Percentiles rank a stretch among this genome's conserved stretches.
phyloP scores from a whole-genome alignment of 2,329 filamentous ascomycete species.

The Leptoxyphium fumago region DNA sequence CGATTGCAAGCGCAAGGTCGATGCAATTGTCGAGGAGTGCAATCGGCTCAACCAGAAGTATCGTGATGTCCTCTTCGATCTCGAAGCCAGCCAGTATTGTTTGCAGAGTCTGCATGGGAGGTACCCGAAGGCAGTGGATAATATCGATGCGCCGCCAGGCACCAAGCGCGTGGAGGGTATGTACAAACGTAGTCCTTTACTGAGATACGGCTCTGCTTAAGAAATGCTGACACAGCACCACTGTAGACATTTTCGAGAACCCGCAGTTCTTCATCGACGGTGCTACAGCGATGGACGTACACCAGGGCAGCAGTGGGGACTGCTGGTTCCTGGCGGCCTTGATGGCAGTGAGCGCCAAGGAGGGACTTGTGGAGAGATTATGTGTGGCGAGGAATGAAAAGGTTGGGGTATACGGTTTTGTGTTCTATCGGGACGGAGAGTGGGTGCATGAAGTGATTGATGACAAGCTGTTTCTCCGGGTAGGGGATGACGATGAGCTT shows the following conservation, averaged over 20 bases:
- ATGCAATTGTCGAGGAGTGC: constrained; percentile 48
- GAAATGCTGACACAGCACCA: background rate
- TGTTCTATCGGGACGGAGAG: constrained; percentile 72
- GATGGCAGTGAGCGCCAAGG: constrained; percentile 61
- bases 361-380: constrained; percentile 58
- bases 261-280: constrained; percentile 55
- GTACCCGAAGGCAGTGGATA: constrained; percentile 9
- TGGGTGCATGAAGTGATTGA: constrained; percentile 89
- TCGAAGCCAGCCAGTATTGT: constrained; percentile 48
- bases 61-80: constrained; percentile 72
- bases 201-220: too few relatives aligned
- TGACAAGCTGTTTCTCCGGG: constrained; percentile 75
- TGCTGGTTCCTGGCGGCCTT: constrained; percentile 78
- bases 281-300: constrained; percentile 60
- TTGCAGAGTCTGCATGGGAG: constrained; percentile 10
- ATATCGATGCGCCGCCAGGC: constrained; percentile 16
- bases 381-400: constrained; percentile 60
- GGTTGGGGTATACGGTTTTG: constrained; percentile 72
- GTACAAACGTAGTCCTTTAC: background rate
- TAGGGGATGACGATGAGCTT: constrained; percentile 63
- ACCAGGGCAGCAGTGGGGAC: constrained; percentile 64
- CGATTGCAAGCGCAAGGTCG: constrained; percentile 49
- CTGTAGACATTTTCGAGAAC: constrained; percentile 20
- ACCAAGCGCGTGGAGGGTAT: constrained; percentile 12
- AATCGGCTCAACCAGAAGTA: constrained; percentile 72